These are phyloP conservation scores for Luffa aegyptiaca DNA, from an alignment of 306 rosid species.

Conservation along the genomic window DNA sequence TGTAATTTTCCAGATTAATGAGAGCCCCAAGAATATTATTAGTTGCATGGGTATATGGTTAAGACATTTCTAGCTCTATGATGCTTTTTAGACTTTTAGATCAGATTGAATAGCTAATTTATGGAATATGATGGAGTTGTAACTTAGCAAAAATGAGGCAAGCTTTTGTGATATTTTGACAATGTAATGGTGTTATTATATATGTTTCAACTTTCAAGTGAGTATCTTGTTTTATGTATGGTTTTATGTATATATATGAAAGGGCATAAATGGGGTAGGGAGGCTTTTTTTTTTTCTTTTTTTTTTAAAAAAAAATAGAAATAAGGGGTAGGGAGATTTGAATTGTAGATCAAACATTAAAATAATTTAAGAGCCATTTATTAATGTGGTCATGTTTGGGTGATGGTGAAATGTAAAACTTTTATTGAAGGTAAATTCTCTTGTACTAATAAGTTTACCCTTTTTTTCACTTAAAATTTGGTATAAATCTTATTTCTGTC, in stretches of 20 bases:
- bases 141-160: neutral
- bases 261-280: too few species aligned
- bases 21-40: neutral
- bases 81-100: neutral
- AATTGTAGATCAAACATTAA: too few species aligned
- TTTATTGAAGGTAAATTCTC: too few species aligned
- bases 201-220: neutral
- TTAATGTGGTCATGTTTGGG: too few species aligned
- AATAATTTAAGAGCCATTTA: neutral
- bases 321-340: too few species aligned
- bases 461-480: too few species aligned
- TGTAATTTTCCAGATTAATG: conserved; percentile 8
- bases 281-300: too few species aligned
- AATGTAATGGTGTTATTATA: neutral
- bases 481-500: too few species aligned
- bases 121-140: neutral
- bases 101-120: neutral
- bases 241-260: too few species aligned
- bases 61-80: neutral
- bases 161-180: neutral
- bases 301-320: too few species aligned
- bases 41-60: neutral
- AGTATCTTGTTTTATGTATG: too few species aligned
- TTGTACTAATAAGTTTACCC: too few species aligned
- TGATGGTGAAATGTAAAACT: neutral